Evolutionary conservation across 768 basidiomycete genomes (phyloP).

Genomic region (Tricholoma hemisulphureum): DNA sequence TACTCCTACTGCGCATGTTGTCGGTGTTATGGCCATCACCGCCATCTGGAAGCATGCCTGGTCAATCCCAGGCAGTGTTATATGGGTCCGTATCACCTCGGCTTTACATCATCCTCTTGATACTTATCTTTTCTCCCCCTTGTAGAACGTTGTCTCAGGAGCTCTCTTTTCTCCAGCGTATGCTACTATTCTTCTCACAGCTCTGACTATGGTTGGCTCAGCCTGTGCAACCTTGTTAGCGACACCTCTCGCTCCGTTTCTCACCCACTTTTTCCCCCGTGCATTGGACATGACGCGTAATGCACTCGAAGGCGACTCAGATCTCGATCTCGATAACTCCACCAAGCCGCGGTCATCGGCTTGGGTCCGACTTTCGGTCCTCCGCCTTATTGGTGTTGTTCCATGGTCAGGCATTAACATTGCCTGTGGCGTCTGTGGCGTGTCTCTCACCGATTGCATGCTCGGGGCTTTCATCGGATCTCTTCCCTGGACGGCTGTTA

Average conservation of each 20-base stretch:
- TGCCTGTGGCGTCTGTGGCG: slow-evolving; percentile 89
- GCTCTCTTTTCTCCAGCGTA: slow-evolving; percentile 80
- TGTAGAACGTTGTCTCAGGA: slow-evolving; percentile 85
- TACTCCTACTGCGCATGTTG: slow-evolving; percentile 67
- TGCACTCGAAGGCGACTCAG: slow-evolving; percentile 70
- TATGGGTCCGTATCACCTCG: slow-evolving; percentile 63
- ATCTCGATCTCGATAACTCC: slow-evolving; percentile 39
- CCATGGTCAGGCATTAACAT: slow-evolving; percentile 98
- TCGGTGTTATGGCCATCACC: slow-evolving; percentile 78
- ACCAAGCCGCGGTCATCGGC: slow-evolving; percentile 41
- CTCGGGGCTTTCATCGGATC: slow-evolving; percentile 82
- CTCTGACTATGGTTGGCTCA: slow-evolving; percentile 86
- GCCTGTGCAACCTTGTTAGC: slow-evolving; percentile 77
- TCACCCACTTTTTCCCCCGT: slow-evolving; percentile 78
- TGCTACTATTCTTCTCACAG: slow-evolving; percentile 78
- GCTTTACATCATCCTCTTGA: neutral
- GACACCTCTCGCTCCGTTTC: slow-evolving; percentile 79
- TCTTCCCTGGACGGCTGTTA: slow-evolving; percentile 89
- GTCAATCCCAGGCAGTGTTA: slow-evolving; percentile 92
- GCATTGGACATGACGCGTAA: slow-evolving; percentile 82
- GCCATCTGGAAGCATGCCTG: slow-evolving; percentile 97
- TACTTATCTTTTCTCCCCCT: neutral
- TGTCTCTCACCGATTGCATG: slow-evolving; percentile 70
- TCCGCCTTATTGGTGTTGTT: slow-evolving; percentile 89
- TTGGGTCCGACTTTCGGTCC: slow-evolving; percentile 86